A percentile compares a stretch with the other conserved stretches of the same genome.
These are phyloP conservation scores for Beauveria rudraprayagi DNA, from an alignment of 2,329 filamentous ascomycete genomes.

Conservation along the genomic window DNA sequence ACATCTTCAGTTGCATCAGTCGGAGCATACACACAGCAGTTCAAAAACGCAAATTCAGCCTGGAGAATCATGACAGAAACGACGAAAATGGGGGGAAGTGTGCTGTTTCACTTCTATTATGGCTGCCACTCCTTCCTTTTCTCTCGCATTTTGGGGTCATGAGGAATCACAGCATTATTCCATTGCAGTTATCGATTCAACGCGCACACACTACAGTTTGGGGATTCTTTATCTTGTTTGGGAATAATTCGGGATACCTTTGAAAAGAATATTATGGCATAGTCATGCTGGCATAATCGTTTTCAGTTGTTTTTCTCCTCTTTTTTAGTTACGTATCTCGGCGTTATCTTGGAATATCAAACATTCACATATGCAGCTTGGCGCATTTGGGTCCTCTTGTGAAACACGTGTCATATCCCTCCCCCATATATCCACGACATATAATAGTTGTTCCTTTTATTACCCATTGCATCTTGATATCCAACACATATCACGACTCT, in stretches of 20 bases:
- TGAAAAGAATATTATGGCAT: constrained; percentile 2
- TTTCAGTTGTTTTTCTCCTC: not conserved
- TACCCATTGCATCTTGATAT: not conserved
- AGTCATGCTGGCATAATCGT: constrained; percentile 1
- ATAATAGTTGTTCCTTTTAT: too few species aligned
- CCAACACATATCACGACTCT: constrained; percentile 8
- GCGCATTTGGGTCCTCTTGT: not conserved
- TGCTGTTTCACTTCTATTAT: too few species aligned
- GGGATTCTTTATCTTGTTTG: not conserved
- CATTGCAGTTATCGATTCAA: not conserved
- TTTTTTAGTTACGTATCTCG: not conserved
- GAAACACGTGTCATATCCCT: not conserved
- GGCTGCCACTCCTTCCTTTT: not conserved
- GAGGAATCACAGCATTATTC: not conserved
- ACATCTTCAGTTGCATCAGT: not conserved
- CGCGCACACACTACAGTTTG: not conserved
- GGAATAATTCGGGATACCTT: constrained; percentile 2
- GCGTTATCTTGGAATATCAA: constrained; percentile 1
- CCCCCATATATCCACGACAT: too few species aligned
- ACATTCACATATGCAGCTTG: not conserved
- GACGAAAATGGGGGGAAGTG: not conserved
- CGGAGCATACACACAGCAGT: constrained; percentile 3
- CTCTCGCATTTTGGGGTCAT: not conserved
- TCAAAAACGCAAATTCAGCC: not conserved
- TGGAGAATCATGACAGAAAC: not conserved